These are phyloP conservation scores for Phytophthora capsici DNA, from an alignment of 352 stramenopile species.

Conservation along the genomic window DNA sequence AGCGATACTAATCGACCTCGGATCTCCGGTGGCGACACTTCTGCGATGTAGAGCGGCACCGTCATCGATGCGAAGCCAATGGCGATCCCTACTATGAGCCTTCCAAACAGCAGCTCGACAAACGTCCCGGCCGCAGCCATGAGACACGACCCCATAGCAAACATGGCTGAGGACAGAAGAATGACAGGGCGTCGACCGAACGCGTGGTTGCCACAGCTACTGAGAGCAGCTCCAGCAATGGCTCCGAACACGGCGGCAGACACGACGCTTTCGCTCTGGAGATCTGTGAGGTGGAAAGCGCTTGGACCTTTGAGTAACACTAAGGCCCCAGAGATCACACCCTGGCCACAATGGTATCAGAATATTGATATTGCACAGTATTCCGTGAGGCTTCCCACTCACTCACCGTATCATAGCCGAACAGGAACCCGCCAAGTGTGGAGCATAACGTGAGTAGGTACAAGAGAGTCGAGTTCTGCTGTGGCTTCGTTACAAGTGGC, in stretches of 20 bases:
- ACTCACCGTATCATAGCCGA: constrained; percentile 79
- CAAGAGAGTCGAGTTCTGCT: constrained; percentile 39
- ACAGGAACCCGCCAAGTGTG: constrained; percentile 80
- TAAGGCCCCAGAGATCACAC: constrained; percentile 82
- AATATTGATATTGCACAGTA: too few relatives aligned
- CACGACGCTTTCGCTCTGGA: constrained; percentile 78
- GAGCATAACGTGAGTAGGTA: constrained; percentile 75
- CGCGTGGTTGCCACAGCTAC: constrained; percentile 66
- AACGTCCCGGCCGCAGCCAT: constrained; percentile 65
- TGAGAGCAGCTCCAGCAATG: constrained; percentile 67
- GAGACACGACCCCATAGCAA: constrained; percentile 63
- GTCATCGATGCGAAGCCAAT: constrained; percentile 85
- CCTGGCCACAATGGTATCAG: constrained; percentile 25
- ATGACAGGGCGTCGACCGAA: constrained; percentile 68
- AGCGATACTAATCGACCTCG: constrained; percentile 75
- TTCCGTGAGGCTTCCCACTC: too few relatives aligned
- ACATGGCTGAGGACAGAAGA: constrained; percentile 69
- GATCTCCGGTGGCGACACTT: constrained; percentile 71
- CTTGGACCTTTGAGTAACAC: constrained; percentile 72
- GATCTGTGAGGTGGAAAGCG: constrained; percentile 60
- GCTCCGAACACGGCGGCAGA: constrained; percentile 73
- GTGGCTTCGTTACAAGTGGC: constrained; percentile 5
- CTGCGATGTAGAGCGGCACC: constrained; percentile 84
- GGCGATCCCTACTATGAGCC: constrained; percentile 65
- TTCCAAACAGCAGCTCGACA: constrained; percentile 55